A percentile compares a stretch with the other conserved stretches of the same genome.
These are phyloP conservation scores for Acanthamoeba healyi DNA, from an alignment of 208 protist species.

Conservation along the genomic window DNA sequence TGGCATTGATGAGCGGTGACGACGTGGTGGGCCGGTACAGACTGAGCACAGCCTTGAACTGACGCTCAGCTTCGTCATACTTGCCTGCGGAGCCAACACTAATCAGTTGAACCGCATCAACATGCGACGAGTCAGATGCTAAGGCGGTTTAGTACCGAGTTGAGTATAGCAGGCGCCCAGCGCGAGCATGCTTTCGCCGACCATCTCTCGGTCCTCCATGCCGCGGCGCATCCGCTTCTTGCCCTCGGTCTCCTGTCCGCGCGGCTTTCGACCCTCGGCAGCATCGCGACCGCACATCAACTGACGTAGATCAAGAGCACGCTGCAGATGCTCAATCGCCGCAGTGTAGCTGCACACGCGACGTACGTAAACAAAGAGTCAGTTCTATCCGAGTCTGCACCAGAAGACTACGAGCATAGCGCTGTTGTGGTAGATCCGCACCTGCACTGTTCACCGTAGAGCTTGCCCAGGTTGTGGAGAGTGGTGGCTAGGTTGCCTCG, in stretches of 20 bases:
- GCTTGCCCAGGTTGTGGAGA: slow-evolving; percentile 35
- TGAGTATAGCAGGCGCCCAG: slow-evolving; percentile 34
- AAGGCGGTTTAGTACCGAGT: not conserved
- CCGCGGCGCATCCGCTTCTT: not conserved
- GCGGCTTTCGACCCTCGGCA: not conserved
- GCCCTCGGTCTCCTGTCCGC: slow-evolving; percentile 3
- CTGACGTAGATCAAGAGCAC: not conserved
- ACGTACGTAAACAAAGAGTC: no score
- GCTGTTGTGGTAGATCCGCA: not conserved
- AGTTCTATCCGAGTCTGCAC: no score
- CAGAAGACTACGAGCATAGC: no score
- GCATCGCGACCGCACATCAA: not conserved
- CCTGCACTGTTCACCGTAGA: slow-evolving; percentile 63
- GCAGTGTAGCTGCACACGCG: not conserved
- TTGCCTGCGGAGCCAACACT: slow-evolving; percentile 20
- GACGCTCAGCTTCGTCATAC: slow-evolving; percentile 54
- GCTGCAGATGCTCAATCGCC: not conserved
- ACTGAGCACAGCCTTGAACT: slow-evolving; percentile 23
- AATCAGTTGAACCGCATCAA: not conserved
- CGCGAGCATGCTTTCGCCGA: slow-evolving; percentile 43
- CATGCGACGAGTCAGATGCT: not conserved
- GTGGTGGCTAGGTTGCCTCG: not conserved
- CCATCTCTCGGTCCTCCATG: slow-evolving; percentile 2
- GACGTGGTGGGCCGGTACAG: slow-evolving; percentile 27
- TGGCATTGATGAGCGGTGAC: slow-evolving; percentile 18